These are phyloP conservation scores for Heritiera littoralis DNA, from an alignment of 345 rosid genomes.

Conservation along the genomic window DNA sequence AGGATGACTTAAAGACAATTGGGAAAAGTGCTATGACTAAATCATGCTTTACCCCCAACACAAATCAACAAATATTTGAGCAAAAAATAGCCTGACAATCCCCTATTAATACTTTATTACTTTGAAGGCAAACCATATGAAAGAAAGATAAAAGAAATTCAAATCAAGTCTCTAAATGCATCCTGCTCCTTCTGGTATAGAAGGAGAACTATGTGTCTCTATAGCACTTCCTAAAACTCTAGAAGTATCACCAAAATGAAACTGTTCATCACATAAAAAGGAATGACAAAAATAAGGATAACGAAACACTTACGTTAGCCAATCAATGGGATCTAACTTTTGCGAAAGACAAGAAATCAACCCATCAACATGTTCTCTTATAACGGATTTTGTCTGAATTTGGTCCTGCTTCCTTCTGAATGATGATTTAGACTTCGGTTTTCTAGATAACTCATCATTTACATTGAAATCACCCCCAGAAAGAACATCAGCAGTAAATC, in stretches of 20 bases:
- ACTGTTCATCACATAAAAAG: neutral
- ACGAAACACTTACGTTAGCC: constrained; percentile 80
- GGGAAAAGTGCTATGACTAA: no score
- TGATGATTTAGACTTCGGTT: constrained; percentile 50
- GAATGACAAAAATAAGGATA: constrained; percentile 12
- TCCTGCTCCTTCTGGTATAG: no score
- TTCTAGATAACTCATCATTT: constrained; percentile 53
- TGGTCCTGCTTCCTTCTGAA: constrained; percentile 72
- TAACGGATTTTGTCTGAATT: constrained; percentile 48
- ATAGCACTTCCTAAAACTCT: neutral
- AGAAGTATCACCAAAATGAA: neutral
- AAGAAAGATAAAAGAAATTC: no score
- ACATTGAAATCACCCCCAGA: constrained; percentile 67
- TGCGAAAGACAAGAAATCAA: constrained; percentile 59
- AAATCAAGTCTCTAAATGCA: no score
- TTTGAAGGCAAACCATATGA: no score
- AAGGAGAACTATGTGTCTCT: neutral
- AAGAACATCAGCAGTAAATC: constrained; percentile 80
- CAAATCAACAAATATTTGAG: no score
- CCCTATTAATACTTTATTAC: no score
- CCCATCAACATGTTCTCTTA: constrained; percentile 57
- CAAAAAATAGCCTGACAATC: no score
- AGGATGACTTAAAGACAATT: no score
- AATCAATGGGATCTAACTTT: constrained; percentile 94
- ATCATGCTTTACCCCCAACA: no score